Evolutionary conservation across 352 stramenopile species (phyloP).

Genomic region (Thraustotheca clavata): DNA sequence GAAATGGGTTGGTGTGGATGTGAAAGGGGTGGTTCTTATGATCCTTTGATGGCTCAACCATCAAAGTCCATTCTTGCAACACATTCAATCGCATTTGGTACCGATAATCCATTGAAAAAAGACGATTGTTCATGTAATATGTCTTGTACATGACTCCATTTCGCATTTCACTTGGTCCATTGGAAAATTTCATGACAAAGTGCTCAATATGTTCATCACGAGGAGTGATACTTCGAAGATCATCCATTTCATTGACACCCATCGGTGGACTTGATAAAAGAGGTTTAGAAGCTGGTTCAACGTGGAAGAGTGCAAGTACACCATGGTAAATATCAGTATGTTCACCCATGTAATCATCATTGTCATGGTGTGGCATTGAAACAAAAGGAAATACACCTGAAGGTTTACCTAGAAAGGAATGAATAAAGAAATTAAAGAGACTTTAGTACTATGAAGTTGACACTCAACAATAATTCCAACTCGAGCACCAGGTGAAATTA

Average conservation of each 20-base stretch:
- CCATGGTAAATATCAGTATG: constrained; percentile 51
- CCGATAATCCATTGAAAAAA: constrained; percentile 40
- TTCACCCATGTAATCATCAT: constrained; percentile 42
- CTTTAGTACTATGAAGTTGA: constrained; percentile 25
- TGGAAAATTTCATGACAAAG: constrained; percentile 2
- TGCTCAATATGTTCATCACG: background rate
- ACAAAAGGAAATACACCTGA: constrained; percentile 40
- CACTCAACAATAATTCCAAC: constrained; percentile 57
- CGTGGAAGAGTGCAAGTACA: constrained; percentile 49
- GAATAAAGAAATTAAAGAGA: background rate
- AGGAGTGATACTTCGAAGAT: background rate
- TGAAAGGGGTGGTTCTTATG: constrained; percentile 79
- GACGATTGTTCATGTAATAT: constrained; percentile 62
- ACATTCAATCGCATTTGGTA: constrained; percentile 42
- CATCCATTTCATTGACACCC: background rate
- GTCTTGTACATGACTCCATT: constrained; percentile 64
- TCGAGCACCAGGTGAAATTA: constrained; percentile 50
- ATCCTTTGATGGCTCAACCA: constrained; percentile 44
- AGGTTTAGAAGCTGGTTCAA: constrained; percentile 30
- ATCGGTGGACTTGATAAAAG: constrained; percentile 24
- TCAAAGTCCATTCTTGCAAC: constrained; percentile 69
- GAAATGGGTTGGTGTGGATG: constrained; percentile 78
- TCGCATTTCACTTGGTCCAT: constrained; percentile 1
- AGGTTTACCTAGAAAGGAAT: constrained; percentile 22
- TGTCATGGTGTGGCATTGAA: constrained; percentile 31